Evolutionary conservation across 371 early-diverging fungal genomes (phyloP).

Genomic region (Mucor sp.): DNA sequence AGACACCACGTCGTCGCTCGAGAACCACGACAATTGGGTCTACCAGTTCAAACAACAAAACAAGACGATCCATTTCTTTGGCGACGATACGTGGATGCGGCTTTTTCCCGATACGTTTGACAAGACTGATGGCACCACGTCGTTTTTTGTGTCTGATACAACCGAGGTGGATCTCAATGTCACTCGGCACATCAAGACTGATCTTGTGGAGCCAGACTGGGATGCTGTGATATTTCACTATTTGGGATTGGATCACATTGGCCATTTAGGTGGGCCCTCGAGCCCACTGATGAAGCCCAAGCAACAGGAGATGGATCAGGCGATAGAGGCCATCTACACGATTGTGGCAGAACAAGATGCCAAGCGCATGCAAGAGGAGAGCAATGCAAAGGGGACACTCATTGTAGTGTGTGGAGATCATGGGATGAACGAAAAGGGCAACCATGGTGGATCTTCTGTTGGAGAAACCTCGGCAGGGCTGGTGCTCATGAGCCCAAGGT

Average conservation of each 20-base stretch:
- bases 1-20: conserved; percentile 70
- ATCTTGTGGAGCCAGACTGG: conserved; percentile 69
- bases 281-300: conserved; percentile 78
- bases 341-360: conserved; percentile 50
- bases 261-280: conserved; percentile 88
- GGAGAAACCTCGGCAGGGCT: conserved; percentile 64
- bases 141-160: conserved; percentile 82
- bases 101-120: conserved; percentile 76
- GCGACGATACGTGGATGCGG: conserved; percentile 96
- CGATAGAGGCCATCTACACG: conserved; percentile 58
- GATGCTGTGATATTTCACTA: conserved; percentile 89
- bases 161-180: conserved; percentile 81
- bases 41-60: conserved; percentile 63
- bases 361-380: conserved; percentile 30
- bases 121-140: conserved; percentile 75
- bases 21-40: conserved; percentile 75
- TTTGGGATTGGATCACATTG: conserved; percentile 95
- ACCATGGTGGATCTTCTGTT: conserved; percentile 68
- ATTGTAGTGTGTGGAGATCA: conserved; percentile 98
- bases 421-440: conserved; percentile 93
- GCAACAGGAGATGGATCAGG: conserved; percentile 79
- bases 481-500: conserved; percentile 52
- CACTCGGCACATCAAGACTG: conserved; percentile 73
- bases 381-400: conserved; percentile 69
- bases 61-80: conserved; percentile 78